phyloP scores from a whole-genome alignment of 352 stramenopile species.

The Halophytophthora batemanensis region DNA sequence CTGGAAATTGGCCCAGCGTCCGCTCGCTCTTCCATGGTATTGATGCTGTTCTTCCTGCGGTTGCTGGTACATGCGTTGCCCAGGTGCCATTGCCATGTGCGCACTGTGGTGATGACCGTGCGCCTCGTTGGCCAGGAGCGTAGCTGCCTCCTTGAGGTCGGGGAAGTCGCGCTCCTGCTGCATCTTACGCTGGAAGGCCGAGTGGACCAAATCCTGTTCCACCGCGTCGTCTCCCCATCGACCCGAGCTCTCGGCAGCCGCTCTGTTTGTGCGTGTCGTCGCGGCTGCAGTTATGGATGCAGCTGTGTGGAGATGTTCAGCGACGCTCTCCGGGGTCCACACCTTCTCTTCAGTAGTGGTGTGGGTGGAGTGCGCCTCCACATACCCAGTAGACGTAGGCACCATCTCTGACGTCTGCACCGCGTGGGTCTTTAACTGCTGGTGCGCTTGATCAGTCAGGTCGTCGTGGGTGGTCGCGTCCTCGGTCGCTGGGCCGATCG shows the following conservation, averaged over 20 bases:
- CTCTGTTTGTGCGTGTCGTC: no score
- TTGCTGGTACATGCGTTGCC: no score
- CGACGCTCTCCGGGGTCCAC: conserved; percentile 28
- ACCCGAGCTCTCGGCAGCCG: conserved; percentile 21
- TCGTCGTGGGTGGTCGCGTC: conserved; percentile 29
- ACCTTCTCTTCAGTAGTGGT: conserved; percentile 12
- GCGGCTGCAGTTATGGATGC: neutral
- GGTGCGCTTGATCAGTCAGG: conserved; percentile 1
- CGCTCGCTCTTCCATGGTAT: conserved; percentile 21
- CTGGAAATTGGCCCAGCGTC: conserved; percentile 21
- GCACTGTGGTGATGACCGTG: conserved; percentile 13
- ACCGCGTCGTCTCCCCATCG: conserved; percentile 77
- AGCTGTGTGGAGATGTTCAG: conserved; percentile 20
- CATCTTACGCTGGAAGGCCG: conserved; percentile 20
- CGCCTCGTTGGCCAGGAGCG: conserved; percentile 2
- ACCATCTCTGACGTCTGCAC: neutral
- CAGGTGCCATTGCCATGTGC: no score
- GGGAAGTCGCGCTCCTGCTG: conserved; percentile 41
- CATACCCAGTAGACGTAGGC: neutral
- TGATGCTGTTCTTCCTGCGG: conserved; percentile 3
- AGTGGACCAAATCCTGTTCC: conserved; percentile 52
- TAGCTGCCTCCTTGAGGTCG: conserved; percentile 26
- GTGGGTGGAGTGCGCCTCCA: neutral
- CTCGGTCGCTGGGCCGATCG: conserved; percentile 9
- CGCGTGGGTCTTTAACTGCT: conserved; percentile 4